These are phyloP conservation scores for Panellus pusillus DNA, from an alignment of 768 basidiomycete species.

Conservation along the genomic window DNA sequence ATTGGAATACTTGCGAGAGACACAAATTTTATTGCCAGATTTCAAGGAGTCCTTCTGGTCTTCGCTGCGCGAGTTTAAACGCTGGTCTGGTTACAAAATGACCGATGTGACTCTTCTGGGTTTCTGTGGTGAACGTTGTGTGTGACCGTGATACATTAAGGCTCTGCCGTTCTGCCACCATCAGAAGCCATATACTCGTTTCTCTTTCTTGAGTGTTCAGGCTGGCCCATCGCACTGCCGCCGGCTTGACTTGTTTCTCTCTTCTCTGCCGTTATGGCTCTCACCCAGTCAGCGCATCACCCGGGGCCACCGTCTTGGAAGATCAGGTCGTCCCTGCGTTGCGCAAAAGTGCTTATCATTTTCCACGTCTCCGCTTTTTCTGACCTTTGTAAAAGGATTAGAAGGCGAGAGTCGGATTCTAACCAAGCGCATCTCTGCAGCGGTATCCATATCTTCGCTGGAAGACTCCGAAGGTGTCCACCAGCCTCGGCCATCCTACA, in stretches of 20 bases:
- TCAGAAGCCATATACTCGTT: conserved; percentile 4
- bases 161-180: neutral
- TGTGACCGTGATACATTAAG: neutral
- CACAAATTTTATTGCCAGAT: no score
- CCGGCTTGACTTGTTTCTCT: neutral
- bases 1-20: no score
- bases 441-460: conserved; percentile 61
- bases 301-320: conserved; percentile 39
- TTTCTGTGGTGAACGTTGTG: no score
- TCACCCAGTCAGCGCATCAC: conserved; percentile 16
- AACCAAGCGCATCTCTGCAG: conserved; percentile 67
- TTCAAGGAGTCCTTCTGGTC: no score
- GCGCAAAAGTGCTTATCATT: conserved; percentile 43
- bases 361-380: conserved; percentile 3
- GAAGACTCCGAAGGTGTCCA: conserved; percentile 51
- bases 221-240: conserved; percentile 4
- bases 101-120: no score
- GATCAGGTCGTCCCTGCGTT: conserved; percentile 58
- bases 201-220: neutral
- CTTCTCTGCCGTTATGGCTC: conserved; percentile 5
- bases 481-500: conserved; percentile 33
- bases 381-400: conserved; percentile 52
- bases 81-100: no score
- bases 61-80: no score
- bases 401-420: conserved; percentile 80